Evolutionary conservation across 352 stramenopile genomes (phyloP).

Genomic region (Phytophthora uliginosa): DNA sequence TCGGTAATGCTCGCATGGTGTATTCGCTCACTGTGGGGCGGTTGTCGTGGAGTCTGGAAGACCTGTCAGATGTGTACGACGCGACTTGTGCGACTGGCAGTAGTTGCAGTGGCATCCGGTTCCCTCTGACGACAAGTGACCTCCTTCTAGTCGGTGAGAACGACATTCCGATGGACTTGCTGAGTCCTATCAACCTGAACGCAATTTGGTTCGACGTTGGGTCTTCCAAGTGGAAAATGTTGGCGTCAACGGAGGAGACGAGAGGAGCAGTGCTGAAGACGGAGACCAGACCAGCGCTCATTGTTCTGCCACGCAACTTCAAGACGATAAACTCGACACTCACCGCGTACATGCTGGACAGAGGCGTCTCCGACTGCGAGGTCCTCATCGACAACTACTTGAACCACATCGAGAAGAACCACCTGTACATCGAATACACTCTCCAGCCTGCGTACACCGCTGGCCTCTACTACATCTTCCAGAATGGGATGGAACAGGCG

Average conservation of each 20-base stretch:
- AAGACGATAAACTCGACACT: conserved; percentile 19
- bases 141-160: conserved; percentile 6
- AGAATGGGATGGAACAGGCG: conserved; percentile 34
- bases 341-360: conserved; percentile 1
- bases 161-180: conserved; percentile 5
- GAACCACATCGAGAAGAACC: conserved; percentile 39
- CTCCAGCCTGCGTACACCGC: conserved; percentile 49
- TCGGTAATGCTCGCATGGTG: conserved; percentile 20
- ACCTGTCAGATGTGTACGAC: conserved; percentile 14
- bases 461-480: conserved; percentile 47
- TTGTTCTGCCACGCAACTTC: conserved; percentile 19
- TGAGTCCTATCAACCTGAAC: conserved; percentile 24
- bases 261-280: not conserved
- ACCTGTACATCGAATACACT: conserved; percentile 51
- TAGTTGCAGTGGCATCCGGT: conserved; percentile 11
- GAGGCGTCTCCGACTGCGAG: not conserved
- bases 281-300: not conserved
- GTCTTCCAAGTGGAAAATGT: conserved; percentile 8
- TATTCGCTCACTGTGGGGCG: conserved; percentile 36
- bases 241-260: conserved; percentile 18
- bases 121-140: conserved; percentile 11
- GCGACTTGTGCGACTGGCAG: conserved; percentile 1
- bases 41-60: conserved; percentile 22
- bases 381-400: conserved; percentile 9
- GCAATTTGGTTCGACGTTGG: conserved; percentile 2